Percentiles rank a stretch among this genome's conserved stretches.
Evolutionary conservation across 2,329 filamentous ascomycete species (phyloP).

Genomic region (Chalaropsis thielavioides): DNA sequence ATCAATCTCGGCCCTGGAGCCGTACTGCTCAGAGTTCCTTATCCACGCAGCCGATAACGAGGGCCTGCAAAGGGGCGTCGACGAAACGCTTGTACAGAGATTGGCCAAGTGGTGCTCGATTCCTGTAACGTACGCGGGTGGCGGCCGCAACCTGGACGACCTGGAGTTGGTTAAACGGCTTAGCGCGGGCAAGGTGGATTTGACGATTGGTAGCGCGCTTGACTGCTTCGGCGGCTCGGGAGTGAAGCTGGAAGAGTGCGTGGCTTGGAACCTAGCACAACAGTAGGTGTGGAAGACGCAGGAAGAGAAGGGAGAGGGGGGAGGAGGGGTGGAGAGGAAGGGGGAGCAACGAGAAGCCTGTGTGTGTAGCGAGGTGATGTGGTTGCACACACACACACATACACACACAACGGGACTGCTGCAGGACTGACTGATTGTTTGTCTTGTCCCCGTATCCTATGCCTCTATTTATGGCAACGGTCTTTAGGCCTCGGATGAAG

Average conservation of each 20-base stretch:
- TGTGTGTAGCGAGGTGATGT: neutral
- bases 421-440: no score
- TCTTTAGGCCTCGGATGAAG: neutral
- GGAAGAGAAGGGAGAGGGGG: neutral
- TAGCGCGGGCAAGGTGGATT: constrained; percentile 68
- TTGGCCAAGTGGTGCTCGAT: constrained; percentile 78
- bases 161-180: constrained; percentile 66
- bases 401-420: neutral
- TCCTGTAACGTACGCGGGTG: constrained; percentile 91
- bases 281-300: constrained; percentile 13
- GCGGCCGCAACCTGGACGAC: constrained; percentile 70
- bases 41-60: constrained; percentile 97
- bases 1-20: constrained; percentile 65
- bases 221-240: constrained; percentile 88
- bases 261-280: constrained; percentile 62
- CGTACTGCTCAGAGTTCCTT: constrained; percentile 90
- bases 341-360: neutral
- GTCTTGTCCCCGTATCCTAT: neutral
- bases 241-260: constrained; percentile 78
- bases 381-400: neutral
- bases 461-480: neutral
- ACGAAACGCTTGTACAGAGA: constrained; percentile 63
- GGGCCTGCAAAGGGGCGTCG: constrained; percentile 80
- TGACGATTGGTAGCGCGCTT: constrained; percentile 91
- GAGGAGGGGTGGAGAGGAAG: no score